These are phyloP conservation scores for Linanthus parryae DNA, from an alignment of 148 eudicot species.

Conservation along the genomic window DNA sequence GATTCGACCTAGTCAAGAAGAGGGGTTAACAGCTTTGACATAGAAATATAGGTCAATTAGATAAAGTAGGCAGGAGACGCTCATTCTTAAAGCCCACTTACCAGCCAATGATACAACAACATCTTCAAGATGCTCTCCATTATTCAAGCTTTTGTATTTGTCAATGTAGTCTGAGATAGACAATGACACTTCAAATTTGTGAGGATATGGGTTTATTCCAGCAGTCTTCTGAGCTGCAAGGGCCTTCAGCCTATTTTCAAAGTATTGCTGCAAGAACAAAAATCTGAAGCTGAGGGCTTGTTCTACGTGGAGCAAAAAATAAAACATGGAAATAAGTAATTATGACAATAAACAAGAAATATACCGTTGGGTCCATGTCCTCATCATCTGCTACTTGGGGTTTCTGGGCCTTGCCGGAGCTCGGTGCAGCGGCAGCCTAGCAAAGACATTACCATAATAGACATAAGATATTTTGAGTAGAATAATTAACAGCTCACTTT, in stretches of 20 bases:
- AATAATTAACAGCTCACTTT: too few species aligned
- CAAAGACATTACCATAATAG: not conserved
- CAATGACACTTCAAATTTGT: conserved; percentile 60
- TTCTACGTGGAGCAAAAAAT: not conserved
- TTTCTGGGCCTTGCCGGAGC: conserved; percentile 43
- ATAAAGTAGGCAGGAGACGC: not conserved
- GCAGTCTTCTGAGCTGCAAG: conserved; percentile 66
- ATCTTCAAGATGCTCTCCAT: conserved; percentile 68
- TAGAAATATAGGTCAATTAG: not conserved
- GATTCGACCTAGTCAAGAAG: conserved; percentile 52
- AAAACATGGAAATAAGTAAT: not conserved
- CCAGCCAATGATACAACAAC: conserved; percentile 71
- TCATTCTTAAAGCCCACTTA: conserved; percentile 12
- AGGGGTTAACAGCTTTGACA: too few species aligned
- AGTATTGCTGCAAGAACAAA: conserved; percentile 64
- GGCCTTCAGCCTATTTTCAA: conserved; percentile 66
- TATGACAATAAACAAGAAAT: not conserved
- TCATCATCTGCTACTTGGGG: conserved; percentile 68
- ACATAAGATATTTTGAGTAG: too few species aligned
- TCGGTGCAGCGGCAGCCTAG: conserved; percentile 44
- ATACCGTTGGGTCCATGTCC: conserved; percentile 93
- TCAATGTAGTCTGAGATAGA: conserved; percentile 47
- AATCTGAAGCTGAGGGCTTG: not conserved
- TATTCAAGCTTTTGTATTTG: conserved; percentile 47
- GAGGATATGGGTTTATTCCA: conserved; percentile 82